Evolutionary conservation across 306 rosid species (phyloP), one percentile per base, ranked within the genome.

Genomic region (Acacia crassicarpa): DNA sequence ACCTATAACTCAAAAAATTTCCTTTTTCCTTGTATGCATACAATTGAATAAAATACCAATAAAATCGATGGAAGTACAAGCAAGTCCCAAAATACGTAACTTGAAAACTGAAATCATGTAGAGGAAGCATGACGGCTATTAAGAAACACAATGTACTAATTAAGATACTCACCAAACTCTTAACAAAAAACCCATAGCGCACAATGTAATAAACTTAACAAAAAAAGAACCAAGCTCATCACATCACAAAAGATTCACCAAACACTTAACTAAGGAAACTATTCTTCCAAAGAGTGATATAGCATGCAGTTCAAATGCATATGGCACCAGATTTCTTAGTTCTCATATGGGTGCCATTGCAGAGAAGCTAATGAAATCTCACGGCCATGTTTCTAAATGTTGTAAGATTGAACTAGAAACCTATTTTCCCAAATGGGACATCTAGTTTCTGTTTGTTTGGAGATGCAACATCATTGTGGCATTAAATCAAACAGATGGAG

Each of bases 211-310:
- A 35, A 5, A 35, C 40, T 35, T 35, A 35, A 35, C 40, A 0
- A 5, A 35, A 35, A 35, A 35, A 35, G 6, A 35, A 4, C 7
- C 6, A 35, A 1, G 40, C 40, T 35, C 40, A 35, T 35, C 40
- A 35, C 40, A 5, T 35, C 5, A 35, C 7, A 35, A 35, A 35
- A 35, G 40, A 35, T 35, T 35, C 40, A 35, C 40, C 7, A 35
- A 35, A 5, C 40, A 35, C 40, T 3, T 35, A 35, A 35, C 41
- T 6, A 76, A 75, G 69, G 16, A 63, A 63, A 63, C 1, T 76
- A 74, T 56, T 83, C 83, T 62, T 90, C 86, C 9, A 86, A 83
- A 79, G 80, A 67, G 86, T 91, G 96, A 89, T 73, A 88, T 56
- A 66, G 79, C 88, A 67, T 77, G 1, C 81, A 58, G 58, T 87